Base-by-base conservation (phyloP, 2,329 filamentous ascomycete species). In the Cryphonectria parasitica region DNA sequence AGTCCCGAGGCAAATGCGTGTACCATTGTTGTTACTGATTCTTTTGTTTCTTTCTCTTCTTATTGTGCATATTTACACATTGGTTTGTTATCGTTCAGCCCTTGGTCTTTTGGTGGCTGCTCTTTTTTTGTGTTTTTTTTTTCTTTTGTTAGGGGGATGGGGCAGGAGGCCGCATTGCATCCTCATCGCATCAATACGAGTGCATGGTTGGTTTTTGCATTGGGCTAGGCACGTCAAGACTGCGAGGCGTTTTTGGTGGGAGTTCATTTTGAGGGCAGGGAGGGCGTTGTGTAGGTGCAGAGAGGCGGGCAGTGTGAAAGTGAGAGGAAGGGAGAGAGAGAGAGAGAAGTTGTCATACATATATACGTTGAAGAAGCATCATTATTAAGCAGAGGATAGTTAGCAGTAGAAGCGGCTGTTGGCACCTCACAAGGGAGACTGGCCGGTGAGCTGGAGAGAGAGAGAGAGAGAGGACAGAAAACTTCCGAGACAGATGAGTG, bases 161-260 rank as follows among this genome's bases (percentile, higher is more conserved):
- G 22, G 60, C 58, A 28, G 49, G 52, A 43, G 52, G 19, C 34
- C 28, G 49, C 41, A 31, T 36, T 39, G 10, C 34, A 39, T 22
- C 45, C 43, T 65, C 49, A 58, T 49, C 43, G 61, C 69, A 63
- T 71, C 69, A 17, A 68, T 61, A 64, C 45, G 56, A 61, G 31
- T 65, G 69, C 69, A 71, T 65, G 69, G 69, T 61, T 71, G 69
- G 61, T 61, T 64, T 31, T 66, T 71, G 69, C 69, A 71, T 71
- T 68, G 69, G 66, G 49, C 49, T 61, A 34, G 54, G 62, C 65
- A 61, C 69, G 67, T 67, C 68, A 72, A 72, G 43, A 68, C 41
- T 70, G 70, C 70, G 64, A 62, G 70, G 70, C 68, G 70, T 72
- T 66, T 31, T 22, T 39, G 63, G 67, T 31, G 25, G 61, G n/a